These are phyloP conservation scores for Pseudisothecium myosuroides DNA, from an alignment of 225 moss, liverwort and hornwort genomes.

Conservation along the genomic window DNA sequence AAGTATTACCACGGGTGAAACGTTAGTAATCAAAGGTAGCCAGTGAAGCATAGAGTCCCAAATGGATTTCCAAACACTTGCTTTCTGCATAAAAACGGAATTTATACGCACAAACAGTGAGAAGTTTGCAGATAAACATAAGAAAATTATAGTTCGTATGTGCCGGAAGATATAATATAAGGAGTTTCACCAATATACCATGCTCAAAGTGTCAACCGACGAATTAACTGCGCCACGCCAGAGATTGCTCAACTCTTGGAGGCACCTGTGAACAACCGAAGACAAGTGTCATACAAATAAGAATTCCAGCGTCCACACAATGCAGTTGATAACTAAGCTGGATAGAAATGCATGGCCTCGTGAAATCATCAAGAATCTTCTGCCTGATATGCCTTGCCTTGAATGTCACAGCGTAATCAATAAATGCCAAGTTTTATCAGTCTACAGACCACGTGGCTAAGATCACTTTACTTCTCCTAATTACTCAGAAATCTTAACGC, in stretches of 20 bases:
- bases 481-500: neutral
- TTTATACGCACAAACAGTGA: neutral
- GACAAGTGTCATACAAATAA: neutral
- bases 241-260: conserved; percentile 65
- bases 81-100: conserved; percentile 20
- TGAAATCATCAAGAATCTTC: neutral
- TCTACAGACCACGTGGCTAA: neutral
- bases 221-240: conserved; percentile 21
- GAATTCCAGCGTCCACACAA: neutral
- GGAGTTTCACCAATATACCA: conserved; percentile 4
- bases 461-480: neutral
- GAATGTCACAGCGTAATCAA: neutral
- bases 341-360: neutral
- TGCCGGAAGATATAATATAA: neutral
- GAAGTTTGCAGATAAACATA: neutral
- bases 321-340: neutral
- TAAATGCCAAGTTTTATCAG: neutral
- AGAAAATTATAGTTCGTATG: neutral
- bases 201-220: conserved; percentile 10
- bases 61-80: conserved; percentile 49
- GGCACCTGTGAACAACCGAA: conserved; percentile 40
- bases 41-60: conserved; percentile 75
- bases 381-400: neutral
- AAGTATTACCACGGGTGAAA: conserved; percentile 62
- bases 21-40: conserved; percentile 69